Base-by-base conservation (phyloP, 2,329 filamentous ascomycete genomes). In the Stromatinia cepivora region DNA sequence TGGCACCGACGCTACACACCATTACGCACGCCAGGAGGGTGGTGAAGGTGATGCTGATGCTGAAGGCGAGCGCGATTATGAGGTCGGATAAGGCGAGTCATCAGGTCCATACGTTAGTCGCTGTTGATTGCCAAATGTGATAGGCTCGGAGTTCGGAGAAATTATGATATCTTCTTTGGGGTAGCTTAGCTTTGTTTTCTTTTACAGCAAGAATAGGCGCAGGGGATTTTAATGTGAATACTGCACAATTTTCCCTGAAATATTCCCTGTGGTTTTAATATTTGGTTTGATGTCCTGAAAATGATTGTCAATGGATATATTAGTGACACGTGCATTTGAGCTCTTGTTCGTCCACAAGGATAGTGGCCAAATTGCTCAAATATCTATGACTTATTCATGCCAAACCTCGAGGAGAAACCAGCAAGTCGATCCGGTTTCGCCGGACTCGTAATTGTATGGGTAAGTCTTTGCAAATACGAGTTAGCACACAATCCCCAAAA, bases 331-430 rank as follows among this genome's bases (percentile, higher is more conserved):
- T 52, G 15, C 34, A 28, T 28, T 52, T 17, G 6, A 52, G 13
- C 17, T 13, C 28, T 66, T 45, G 25, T 63, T 42, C 22, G 22
- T 36, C 22, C 31, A 39, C n/a, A 10, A 28, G 22, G 48, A 34
- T 62, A 42, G 46, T 46, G 36, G 56, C 64, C 46, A 66, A 65
- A 31, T 3, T 56, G 34, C 34, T 34, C 11, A 4, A 66, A 79
- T 77, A 82, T 65, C 48, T 64, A 64, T 39, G 61, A 64, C 61
- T 64, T 64, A 25, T 84, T 85, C 81, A 90, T 88, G 62, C 90
- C 90, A 76, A 93, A 92, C 72, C 91, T 86, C 45, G 89, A 91
- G n/a, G 90, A 91, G 75, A 93, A 87, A 70, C 90, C 90, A 63
- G 87, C 85, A 71, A 92, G 86, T 56, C 90, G 90, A 61, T 90